Base-by-base conservation (phyloP, 768 basidiomycete species). In the Rhodotorula taiwanensis region DNA sequence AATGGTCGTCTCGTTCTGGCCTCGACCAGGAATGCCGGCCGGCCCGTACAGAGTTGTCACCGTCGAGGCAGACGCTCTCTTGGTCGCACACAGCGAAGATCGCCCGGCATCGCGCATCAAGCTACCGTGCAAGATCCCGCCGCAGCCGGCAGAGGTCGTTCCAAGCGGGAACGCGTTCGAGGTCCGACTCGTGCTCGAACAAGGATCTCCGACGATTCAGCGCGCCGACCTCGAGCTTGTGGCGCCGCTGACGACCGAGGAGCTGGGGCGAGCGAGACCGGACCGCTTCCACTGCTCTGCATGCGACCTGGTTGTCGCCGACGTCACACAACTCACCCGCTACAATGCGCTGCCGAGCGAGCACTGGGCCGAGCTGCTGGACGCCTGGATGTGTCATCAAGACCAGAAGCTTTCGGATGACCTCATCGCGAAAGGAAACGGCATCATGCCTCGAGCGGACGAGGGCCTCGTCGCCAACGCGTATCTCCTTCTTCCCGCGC, bases 311-410 rank as follows among this genome's bases (percentile, higher is more conserved):
- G 85, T 86, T 16, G 76, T 94, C 39, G 72, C 70, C 44, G 74
- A 85, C 42, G 76, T 80, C 0, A 75, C 82, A 9, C 77, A 76
- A 45, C 74, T 83, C 25, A 65, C 62, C 30, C 78, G 76, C 49
- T 98, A 88, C 75, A 83, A 85, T 43, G 92, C 95, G 73, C 79
- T 98, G 18, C 94, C 94, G 5, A 92, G 89, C 7, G 93, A 97
- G 73, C 87, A 98, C 71, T 98, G 94, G 94, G 86, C 90, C 66
- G 94, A 98, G 75, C 84, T 98, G 21, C 83, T 98, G 25, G 94
- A 97, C 66, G 87, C 92, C 11, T 98, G 94, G 94, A 91, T 98
- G 87, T 98, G 94, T 72, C 94, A 97, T 75, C 76, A 84, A 14
- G 91, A 95, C 72, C 91, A 94, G 77, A 84, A 82, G 47, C 78